Evolutionary conservation across 2,329 filamentous ascomycete genomes (phyloP), one percentile per base, ranked within the genome.

Genomic region (Cercospora brassicicola): DNA sequence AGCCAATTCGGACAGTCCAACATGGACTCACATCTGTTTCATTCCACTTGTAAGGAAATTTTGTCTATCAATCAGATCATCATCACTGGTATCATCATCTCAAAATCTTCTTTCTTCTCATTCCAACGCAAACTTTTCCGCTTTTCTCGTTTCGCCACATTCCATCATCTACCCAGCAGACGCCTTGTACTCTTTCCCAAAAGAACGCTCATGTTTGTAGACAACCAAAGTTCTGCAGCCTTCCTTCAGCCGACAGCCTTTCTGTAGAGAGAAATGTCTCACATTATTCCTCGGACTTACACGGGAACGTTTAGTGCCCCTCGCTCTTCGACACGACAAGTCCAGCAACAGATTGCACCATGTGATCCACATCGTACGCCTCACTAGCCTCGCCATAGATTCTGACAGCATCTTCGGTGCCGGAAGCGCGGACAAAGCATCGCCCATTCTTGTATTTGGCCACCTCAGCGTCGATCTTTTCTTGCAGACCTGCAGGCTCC

Each of bases 371-470:
- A 81, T 98, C 94, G 15, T 89, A 91, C 71, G 91, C 89, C 57
- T 92, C 95, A 42, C 91, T 92, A 3, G 95, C 95, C 82, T 99
- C 95, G 7, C 94, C 94, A 78, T 99, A 99, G 20, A 99, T 94
- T 70, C 95, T 88, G 74, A 97, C 94, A 2, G 93, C 94, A 79
- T 99, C 96, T 81, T 99, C 95, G 0, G 95, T 99, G 31, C 95
- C 95, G 72, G 91, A 95, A 42, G 95, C 93, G 74, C 95, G 90
- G 7, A 93, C 95, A 80, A 99, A 99, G 60, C 91, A 90, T 72
- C 95, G 88, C 2, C 92, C 95, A 75, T 91, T 91, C 76, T 91
- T 92, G 82, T 96, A 97, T 80, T 97, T 97, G 77, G 90, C 90
- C 69, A 97, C 94, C 68, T 91, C 85, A 69, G 89, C 87, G 80